phyloP scores from a whole-genome alignment of 1,139 yeast species.

The Diutina siamensis region DNA sequence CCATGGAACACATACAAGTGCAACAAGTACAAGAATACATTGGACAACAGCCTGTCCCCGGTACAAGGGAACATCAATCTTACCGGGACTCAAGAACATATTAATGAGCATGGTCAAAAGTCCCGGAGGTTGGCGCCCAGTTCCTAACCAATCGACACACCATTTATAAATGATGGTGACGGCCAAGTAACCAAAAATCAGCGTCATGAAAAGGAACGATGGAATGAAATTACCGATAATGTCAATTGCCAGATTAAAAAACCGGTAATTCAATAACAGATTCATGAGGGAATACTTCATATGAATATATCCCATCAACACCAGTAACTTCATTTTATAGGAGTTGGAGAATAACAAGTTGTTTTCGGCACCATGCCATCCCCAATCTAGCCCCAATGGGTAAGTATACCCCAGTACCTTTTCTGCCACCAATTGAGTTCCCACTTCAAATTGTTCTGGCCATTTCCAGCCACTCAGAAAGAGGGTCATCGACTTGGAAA shows the following conservation, averaged over 20 bases:
- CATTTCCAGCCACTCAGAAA: conserved; percentile 2
- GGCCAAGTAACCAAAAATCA: conserved; percentile 5
- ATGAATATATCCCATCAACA: conserved; percentile 5
- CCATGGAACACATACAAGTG: conserved; percentile 5
- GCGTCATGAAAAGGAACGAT: conserved; percentile 4
- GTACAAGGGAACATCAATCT: conserved; percentile 1
- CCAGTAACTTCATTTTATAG: conserved; percentile 6
- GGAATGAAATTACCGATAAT: conserved; percentile 6
- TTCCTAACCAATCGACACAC: conserved; percentile 6
- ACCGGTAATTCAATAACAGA: neutral
- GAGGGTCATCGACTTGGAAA: neutral
- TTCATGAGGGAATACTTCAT: conserved; percentile 1
- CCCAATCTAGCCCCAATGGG: conserved; percentile 5
- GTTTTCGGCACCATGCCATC: conserved; percentile 6
- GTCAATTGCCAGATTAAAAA: neutral
- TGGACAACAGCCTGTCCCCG: conserved; percentile 2
- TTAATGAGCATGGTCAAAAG: conserved; percentile 3
- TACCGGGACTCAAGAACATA: conserved; percentile 5
- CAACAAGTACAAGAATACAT: conserved; percentile 2
- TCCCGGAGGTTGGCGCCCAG: conserved; percentile 5
- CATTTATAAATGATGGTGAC: conserved; percentile 5
- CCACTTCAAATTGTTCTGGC: neutral
- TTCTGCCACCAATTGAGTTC: neutral
- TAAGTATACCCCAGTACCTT: neutral
- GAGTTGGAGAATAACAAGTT: conserved; percentile 4